Evolutionary conservation across 2,329 filamentous ascomycete genomes (phyloP).

Genomic region (Trichoderma cornu-damae): DNA sequence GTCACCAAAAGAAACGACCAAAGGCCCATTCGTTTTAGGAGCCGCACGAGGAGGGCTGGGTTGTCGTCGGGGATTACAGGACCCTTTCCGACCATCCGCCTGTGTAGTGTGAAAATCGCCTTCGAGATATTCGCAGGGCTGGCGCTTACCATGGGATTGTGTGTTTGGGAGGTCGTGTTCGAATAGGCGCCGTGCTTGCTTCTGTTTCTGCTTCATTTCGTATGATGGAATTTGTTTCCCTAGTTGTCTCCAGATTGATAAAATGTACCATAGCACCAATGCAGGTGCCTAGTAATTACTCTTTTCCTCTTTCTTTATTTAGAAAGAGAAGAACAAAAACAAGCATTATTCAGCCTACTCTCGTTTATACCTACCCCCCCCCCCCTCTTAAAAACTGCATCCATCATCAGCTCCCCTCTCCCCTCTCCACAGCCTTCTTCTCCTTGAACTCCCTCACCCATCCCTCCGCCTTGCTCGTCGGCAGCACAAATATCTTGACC

Average conservation of each 20-base stretch:
- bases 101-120: background rate
- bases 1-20: conserved; percentile 16
- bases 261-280: background rate
- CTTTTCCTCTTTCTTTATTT: too few species aligned
- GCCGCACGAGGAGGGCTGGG: background rate
- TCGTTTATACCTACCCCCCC: too few species aligned
- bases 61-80: too few species aligned
- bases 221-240: background rate
- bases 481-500: conserved; percentile 77
- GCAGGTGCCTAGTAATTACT: background rate
- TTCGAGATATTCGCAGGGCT: conserved; percentile 10
- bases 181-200: background rate
- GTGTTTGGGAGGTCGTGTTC: background rate
- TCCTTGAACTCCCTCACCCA: conserved; percentile 85
- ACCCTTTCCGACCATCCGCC: background rate
- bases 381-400: too few species aligned
- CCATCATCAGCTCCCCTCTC: conserved; percentile 19
- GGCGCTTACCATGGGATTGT: conserved; percentile 5
- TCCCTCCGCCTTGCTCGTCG: conserved; percentile 59
- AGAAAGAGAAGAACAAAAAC: too few species aligned
- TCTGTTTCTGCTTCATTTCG: background rate
- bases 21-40: conserved; percentile 12
- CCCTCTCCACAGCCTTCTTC: conserved; percentile 54
- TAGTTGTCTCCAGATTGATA: background rate
- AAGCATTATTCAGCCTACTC: too few species aligned